These are phyloP conservation scores for Globisporangium ultimum DNA, from an alignment of 352 stramenopile genomes.

Conservation along the genomic window DNA sequence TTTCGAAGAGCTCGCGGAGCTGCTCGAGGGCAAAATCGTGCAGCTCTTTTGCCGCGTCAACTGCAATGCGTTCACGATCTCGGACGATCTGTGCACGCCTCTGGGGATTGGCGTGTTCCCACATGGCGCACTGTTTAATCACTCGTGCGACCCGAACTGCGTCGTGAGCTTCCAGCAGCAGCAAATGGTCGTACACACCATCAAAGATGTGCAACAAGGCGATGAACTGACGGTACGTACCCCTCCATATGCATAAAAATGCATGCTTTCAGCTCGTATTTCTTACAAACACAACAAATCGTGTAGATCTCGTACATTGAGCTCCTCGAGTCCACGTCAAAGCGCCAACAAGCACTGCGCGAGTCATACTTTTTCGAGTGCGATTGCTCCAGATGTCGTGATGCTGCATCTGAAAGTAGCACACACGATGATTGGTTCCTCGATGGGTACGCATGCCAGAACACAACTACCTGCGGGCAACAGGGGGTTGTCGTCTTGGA, in stretches of 20 bases:
- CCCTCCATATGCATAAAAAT: too few relatives aligned
- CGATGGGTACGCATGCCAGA: slow-evolving; percentile 28
- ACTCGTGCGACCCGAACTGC: slow-evolving; percentile 73
- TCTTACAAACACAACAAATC: too few relatives aligned
- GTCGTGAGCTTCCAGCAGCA: slow-evolving; percentile 55
- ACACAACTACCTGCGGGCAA: slow-evolving; percentile 11
- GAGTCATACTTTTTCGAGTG: slow-evolving; percentile 77
- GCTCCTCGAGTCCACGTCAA: slow-evolving; percentile 43
- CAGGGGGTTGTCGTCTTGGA: slow-evolving; percentile 17
- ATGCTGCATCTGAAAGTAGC: slow-evolving; percentile 5
- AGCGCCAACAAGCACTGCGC: slow-evolving; percentile 29
- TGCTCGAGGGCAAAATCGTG: slow-evolving; percentile 32
- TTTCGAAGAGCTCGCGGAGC: slow-evolving; percentile 27
- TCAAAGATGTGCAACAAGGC: slow-evolving; percentile 33
- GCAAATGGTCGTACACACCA: slow-evolving; percentile 43
- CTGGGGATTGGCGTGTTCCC: slow-evolving; percentile 68
- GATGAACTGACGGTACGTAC: slow-evolving; percentile 54
- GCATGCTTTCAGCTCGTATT: too few relatives aligned
- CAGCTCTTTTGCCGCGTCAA: slow-evolving; percentile 68
- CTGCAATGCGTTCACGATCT: slow-evolving; percentile 80
- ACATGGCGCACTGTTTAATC: slow-evolving; percentile 64
- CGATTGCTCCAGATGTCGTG: slow-evolving; percentile 29
- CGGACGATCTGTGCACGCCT: slow-evolving; percentile 38
- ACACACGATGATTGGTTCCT: slow-evolving; percentile 36
- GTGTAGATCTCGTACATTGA: slow-evolving; percentile 64